A percentile compares a stretch with the other conserved stretches of the same genome.
These are phyloP conservation scores for Globisporangium abappressorium DNA, from an alignment of 352 stramenopile genomes.

Conservation along the genomic window DNA sequence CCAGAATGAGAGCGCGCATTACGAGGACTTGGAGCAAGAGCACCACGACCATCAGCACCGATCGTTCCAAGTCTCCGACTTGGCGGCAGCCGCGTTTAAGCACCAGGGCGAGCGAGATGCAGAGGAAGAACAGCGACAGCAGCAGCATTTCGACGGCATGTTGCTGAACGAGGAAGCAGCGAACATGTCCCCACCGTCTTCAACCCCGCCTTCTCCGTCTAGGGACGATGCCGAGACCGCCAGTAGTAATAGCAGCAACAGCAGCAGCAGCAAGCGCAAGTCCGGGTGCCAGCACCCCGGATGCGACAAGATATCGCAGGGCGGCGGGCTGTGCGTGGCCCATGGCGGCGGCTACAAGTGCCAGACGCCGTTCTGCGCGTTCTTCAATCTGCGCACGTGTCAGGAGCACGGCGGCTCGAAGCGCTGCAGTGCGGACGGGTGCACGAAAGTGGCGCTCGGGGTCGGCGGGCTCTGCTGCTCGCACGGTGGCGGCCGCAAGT, in stretches of 20 bases:
- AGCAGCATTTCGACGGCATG: conserved; percentile 11
- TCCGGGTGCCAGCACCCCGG: conserved; percentile 41
- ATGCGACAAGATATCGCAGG: conserved; percentile 63
- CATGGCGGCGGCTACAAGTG: conserved; percentile 72
- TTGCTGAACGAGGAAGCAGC: conserved; percentile 1
- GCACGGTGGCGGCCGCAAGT: conserved; percentile 70
- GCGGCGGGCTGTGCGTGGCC: conserved; percentile 56
- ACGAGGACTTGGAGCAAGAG: background rate
- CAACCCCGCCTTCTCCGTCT: background rate
- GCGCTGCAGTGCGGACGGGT: conserved; percentile 51
- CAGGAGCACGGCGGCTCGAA: conserved; percentile 72
- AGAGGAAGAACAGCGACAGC: conserved; percentile 2
- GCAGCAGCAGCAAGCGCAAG: conserved; percentile 3
- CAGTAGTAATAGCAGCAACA: background rate
- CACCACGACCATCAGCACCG: conserved; percentile 6
- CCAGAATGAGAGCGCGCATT: conserved; percentile 10
- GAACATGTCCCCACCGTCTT: conserved; percentile 2
- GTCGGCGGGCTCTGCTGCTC: conserved; percentile 51
- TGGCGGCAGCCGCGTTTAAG: background rate
- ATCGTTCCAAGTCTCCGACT: background rate
- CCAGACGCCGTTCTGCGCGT: conserved; percentile 66
- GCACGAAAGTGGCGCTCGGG: conserved; percentile 50
- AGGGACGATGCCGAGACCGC: background rate
- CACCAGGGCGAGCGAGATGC: conserved; percentile 4
- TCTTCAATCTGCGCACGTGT: conserved; percentile 70